Evolutionary conservation across 495 filamentous ascomycete genomes (phyloP), one percentile per base, ranked within the genome.

Genomic region (Hypoxylon lienhwacheense): DNA sequence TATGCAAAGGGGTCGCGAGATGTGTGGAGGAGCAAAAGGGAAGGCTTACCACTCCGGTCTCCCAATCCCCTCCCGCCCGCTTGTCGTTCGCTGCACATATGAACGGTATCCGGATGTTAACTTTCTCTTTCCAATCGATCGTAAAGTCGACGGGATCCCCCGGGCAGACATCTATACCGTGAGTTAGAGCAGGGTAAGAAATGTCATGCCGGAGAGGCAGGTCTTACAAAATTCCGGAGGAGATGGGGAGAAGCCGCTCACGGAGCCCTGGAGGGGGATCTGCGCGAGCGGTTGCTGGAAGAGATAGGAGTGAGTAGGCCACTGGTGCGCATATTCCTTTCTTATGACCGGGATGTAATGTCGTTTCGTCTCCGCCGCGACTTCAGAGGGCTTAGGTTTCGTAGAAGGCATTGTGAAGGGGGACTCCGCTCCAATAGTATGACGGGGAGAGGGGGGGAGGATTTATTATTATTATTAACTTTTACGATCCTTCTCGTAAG

Each of bases 21-120:
- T 2, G 26, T 11, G 14, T 8, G 46, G 11, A 7, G 16, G 22
- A 40, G 20, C 11, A 39, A 15, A 40, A 12, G 47, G 34, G 8
- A 6, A 25, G 6, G 40, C 51, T 47, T 3, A 61, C 48, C 22
- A 78, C 74, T 19, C 84, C 85, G 4, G 84, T 86, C 57, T 89
- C 86, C 87, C 87, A 90, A 51, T 89, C 87, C 2, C 87, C 87
- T 0, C 87, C 87, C 1, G 87, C 73, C 22, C 86, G 76, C 55
- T 83, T 86, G 61, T 90, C 87, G 63, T 89, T 85, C 7, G 87
- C 86, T 40, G 84, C 81, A 59, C 85, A 89, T 49, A 90, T 81
- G 25, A 90, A 83, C 4, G 86, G 82, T 45, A 90, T 79, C 11
- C 68, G 56, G 22, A 67, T 67, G 22, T 62, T 59, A 15, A 39